Evolutionary conservation across 495 filamentous ascomycete species (phyloP).

Genomic region (Penicillium silybi): DNA sequence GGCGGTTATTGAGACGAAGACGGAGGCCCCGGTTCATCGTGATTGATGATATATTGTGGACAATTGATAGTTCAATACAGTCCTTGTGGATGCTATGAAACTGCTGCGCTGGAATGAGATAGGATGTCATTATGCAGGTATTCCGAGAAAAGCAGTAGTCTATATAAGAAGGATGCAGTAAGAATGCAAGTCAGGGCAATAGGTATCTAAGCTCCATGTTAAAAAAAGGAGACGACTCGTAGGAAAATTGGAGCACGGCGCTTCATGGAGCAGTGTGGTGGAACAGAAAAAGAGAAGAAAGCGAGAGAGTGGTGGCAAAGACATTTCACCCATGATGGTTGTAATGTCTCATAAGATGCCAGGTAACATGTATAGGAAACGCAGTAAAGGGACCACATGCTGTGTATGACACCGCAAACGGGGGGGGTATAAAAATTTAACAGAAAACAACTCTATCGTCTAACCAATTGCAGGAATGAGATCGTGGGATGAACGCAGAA

Average conservation of each 20-base stretch:
- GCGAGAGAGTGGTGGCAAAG: conserved; percentile 1
- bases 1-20: conserved; percentile 13
- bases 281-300: not conserved
- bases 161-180: conserved; percentile 8
- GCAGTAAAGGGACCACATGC: conserved; percentile 18
- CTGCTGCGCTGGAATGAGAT: not conserved
- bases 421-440: conserved; percentile 32
- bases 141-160: conserved; percentile 3
- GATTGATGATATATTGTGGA: not conserved
- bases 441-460: conserved; percentile 26
- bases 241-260: conserved; percentile 8
- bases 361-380: conserved; percentile 8
- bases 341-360: not conserved
- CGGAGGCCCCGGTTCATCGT: not conserved
- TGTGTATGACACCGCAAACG: conserved; percentile 20
- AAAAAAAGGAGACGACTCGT: not conserved
- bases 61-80: conserved; percentile 7
- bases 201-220: not conserved
- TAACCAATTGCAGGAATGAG: conserved; percentile 16
- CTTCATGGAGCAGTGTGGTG: conserved; percentile 1
- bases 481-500: conserved; percentile 8
- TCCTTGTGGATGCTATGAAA: conserved; percentile 2
- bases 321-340: not conserved
- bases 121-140: not conserved
- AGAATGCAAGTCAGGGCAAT: not conserved